Conservation (phyloP, 495 filamentous ascomycete species). For the Ramalina intermedia region DNA sequence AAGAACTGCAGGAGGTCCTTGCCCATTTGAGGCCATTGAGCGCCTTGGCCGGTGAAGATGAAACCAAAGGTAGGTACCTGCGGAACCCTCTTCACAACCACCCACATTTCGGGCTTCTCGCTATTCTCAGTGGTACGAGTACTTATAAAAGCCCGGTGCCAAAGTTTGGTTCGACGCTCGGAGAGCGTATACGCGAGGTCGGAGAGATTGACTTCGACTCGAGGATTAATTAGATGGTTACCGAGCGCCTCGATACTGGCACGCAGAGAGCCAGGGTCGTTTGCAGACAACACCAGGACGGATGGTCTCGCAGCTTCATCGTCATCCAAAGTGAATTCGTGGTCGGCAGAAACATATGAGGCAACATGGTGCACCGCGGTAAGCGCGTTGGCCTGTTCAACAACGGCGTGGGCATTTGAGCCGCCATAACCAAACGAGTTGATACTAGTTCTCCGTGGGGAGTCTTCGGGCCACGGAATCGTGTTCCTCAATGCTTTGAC, state of each 20-base stretch:
- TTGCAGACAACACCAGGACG: constrained; percentile 20
- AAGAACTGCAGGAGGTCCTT: constrained; percentile 12
- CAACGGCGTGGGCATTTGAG: constrained; percentile 30
- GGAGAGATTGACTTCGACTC: constrained; percentile 6
- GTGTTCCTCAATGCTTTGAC: constrained; percentile 17
- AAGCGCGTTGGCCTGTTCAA: constrained; percentile 15
- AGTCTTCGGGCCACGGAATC: constrained; percentile 9
- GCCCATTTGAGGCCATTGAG: constrained; percentile 32
- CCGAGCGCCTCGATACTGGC: constrained; percentile 9
- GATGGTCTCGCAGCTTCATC: constrained; percentile 9
- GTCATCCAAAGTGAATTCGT: not conserved
- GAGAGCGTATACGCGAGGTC: constrained; percentile 12
- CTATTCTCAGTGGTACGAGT: constrained; percentile 3
- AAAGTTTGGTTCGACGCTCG: not conserved
- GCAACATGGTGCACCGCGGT: too few relatives aligned
- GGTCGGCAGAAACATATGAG: too few relatives aligned
- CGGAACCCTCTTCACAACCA: too few relatives aligned
- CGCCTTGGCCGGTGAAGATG: constrained; percentile 32
- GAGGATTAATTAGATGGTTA: constrained; percentile 15
- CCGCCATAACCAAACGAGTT: constrained; percentile 38
- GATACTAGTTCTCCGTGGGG: constrained; percentile 19
- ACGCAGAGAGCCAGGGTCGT: constrained; percentile 17
- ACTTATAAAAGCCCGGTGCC: not conserved
- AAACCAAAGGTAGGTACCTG: too few relatives aligned
- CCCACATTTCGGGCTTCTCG: constrained; percentile 4